Evolutionary conservation across 2,329 filamentous ascomycete species (phyloP).

Genomic region (Talaromyces pinophilus): DNA sequence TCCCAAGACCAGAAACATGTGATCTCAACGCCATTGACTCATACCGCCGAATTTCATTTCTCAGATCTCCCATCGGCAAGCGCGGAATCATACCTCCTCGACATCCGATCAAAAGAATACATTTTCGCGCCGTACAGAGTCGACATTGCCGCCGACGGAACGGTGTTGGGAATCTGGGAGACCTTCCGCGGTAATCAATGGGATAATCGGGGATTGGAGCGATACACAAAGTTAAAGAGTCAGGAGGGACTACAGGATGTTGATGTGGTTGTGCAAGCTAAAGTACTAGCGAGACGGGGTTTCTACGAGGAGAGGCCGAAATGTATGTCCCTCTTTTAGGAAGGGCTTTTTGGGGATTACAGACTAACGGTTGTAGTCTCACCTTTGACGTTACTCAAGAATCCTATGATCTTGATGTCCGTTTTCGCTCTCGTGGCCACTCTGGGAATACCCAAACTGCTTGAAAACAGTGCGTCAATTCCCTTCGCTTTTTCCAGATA

Average conservation of each 20-base stretch:
- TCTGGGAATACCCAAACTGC: slow-evolving; percentile 88
- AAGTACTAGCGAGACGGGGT: slow-evolving; percentile 63
- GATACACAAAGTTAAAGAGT: slow-evolving; percentile 42
- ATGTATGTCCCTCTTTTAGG: slow-evolving; percentile 60
- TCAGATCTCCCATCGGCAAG: slow-evolving; percentile 56
- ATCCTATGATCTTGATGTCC: slow-evolving; percentile 94
- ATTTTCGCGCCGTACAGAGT: slow-evolving; percentile 78
- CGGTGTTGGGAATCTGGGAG: slow-evolving; percentile 69
- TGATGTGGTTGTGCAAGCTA: slow-evolving; percentile 59
- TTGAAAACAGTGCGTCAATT: slow-evolving; percentile 81
- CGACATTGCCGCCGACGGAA: slow-evolving; percentile 56
- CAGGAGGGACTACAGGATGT: background rate
- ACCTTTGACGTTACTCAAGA: slow-evolving; percentile 80
- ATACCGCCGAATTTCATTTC: slow-evolving; percentile 74
- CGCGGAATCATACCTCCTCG: slow-evolving; percentile 69
- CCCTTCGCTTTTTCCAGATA: slow-evolving; percentile 20
- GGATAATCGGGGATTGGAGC: slow-evolving; percentile 71
- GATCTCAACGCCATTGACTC: slow-evolving; percentile 64
- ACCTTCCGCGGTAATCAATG: slow-evolving; percentile 88
- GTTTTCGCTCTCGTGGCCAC: slow-evolving; percentile 80
- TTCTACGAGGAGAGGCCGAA: slow-evolving; percentile 75
- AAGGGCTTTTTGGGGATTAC: background rate
- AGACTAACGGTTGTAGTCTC: slow-evolving; percentile 58
- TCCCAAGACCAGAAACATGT: slow-evolving; percentile 36
- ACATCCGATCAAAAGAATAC: slow-evolving; percentile 73